Conservation (phyloP, 2,329 filamentous ascomycete species). For the Ascochyta pisi region DNA sequence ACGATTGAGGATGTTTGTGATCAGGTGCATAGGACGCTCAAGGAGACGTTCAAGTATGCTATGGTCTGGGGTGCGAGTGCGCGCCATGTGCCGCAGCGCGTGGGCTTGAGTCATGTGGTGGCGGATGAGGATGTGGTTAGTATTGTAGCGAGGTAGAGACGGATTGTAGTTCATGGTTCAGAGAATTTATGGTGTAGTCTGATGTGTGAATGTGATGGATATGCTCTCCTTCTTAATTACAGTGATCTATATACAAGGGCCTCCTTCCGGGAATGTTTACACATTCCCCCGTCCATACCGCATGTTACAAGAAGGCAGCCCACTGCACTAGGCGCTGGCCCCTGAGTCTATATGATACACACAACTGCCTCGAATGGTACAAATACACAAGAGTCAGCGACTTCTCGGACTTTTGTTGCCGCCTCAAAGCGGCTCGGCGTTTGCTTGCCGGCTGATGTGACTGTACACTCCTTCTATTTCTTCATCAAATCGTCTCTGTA, state of each 20-base stretch:
- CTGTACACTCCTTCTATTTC: neutral
- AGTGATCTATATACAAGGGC: too few species aligned
- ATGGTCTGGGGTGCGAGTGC: conserved; percentile 97
- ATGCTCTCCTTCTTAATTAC: too few species aligned
- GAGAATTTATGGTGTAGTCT: neutral
- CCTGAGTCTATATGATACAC: neutral
- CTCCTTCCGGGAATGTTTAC: too few species aligned
- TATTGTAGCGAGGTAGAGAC: conserved; percentile 57
- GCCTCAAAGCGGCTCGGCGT: neutral
- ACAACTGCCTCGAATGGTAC: neutral
- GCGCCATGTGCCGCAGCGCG: conserved; percentile 90
- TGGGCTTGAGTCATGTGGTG: conserved; percentile 84
- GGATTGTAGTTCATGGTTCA: neutral
- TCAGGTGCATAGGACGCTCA: conserved; percentile 88
- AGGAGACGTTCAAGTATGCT: conserved; percentile 99
- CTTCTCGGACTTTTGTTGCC: neutral
- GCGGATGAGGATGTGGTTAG: conserved; percentile 72
- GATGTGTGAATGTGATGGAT: too few species aligned
- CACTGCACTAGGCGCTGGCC: neutral
- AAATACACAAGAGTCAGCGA: neutral
- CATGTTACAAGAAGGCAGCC: neutral
- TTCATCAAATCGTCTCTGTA: neutral
- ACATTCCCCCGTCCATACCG: neutral
- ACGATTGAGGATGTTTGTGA: conserved; percentile 98
- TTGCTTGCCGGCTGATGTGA: neutral